Conservation (phyloP, 371 early-diverging fungal genomes). For the Funneliformis caledonium region DNA sequence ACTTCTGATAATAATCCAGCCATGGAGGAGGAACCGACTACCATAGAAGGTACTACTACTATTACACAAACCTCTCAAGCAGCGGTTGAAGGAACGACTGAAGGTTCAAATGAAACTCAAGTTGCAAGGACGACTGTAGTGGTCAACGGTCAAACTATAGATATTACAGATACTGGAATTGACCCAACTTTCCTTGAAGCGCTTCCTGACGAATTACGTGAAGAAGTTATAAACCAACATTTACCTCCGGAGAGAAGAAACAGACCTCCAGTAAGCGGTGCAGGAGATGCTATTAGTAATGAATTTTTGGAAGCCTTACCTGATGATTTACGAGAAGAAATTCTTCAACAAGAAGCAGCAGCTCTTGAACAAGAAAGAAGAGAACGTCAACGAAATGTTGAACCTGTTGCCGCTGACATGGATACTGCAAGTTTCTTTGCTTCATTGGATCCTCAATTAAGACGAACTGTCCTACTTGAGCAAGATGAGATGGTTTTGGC, state of each 20-base stretch:
- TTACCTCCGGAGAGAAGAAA: conserved; percentile 57
- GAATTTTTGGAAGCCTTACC: conserved; percentile 86
- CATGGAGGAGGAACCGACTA: conserved; percentile 41
- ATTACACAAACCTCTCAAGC: conserved; percentile 41
- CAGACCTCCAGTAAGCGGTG: conserved; percentile 40
- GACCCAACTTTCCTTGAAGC: conserved; percentile 95
- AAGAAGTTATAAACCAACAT: conserved; percentile 89
- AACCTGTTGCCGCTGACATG: conserved; percentile 35
- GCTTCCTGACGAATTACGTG: conserved; percentile 92
- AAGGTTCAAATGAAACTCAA: conserved; percentile 42
- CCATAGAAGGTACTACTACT: conserved; percentile 37
- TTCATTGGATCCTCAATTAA: conserved; percentile 31
- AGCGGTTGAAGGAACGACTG: conserved; percentile 45
- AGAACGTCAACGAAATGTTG: conserved; percentile 48
- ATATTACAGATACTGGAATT: conserved; percentile 94
- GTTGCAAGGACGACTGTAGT: conserved; percentile 49
- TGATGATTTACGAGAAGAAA: conserved; percentile 79
- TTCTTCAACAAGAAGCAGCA: conserved; percentile 67
- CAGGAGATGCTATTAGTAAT: conserved; percentile 59
- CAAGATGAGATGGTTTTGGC: conserved; percentile 51
- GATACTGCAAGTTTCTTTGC: conserved; percentile 42
- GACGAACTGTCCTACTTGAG: conserved; percentile 50
- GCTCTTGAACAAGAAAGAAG: conserved; percentile 62
- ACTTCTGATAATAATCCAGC: conserved; percentile 1
- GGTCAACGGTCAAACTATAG: conserved; percentile 77